Conservation (phyloP, 768 basidiomycete species). For the Leccinum disarticulatum region DNA sequence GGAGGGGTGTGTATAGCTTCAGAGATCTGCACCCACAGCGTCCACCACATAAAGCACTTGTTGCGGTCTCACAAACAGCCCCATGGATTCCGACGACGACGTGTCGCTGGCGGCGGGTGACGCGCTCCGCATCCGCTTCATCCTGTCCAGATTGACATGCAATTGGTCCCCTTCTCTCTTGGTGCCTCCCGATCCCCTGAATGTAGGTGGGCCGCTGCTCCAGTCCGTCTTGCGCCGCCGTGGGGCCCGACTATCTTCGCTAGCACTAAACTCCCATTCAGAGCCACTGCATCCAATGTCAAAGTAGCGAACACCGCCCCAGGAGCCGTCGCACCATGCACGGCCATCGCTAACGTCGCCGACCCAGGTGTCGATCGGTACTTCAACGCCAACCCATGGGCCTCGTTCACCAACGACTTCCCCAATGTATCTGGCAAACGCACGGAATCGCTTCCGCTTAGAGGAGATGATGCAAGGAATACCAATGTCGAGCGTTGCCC, state of each 20-base stretch:
- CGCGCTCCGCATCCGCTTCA: conserved; percentile 63
- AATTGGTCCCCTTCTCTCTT: conserved; percentile 63
- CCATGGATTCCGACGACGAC: conserved; percentile 62
- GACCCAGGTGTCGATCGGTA: conserved; percentile 61
- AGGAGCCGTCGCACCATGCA: conserved; percentile 85
- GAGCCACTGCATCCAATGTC: conserved; percentile 60
- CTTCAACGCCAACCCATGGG: conserved; percentile 91
- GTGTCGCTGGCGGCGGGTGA: conserved; percentile 65
- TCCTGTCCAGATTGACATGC: conserved; percentile 35
- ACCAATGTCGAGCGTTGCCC: conserved; percentile 79
- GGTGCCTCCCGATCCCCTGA: conserved; percentile 33
- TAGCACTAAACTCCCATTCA: conserved; percentile 63
- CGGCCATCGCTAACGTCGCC: conserved; percentile 55
- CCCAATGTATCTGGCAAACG: conserved; percentile 85
- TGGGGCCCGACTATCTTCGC: conserved; percentile 37
- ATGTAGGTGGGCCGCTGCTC: conserved; percentile 34
- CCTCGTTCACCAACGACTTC: conserved; percentile 80
- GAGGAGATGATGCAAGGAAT: conserved; percentile 90
- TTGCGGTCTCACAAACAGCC: conserved; percentile 81
- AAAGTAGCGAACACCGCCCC: conserved; percentile 82
- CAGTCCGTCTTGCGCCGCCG: conserved; percentile 26
- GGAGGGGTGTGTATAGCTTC: conserved; percentile 16
- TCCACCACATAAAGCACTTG: conserved; percentile 87
- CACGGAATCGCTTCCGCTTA: conserved; percentile 80
- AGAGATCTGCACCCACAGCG: conserved; percentile 69